Conservation (phyloP, 2,329 filamentous ascomycete species). For the Trichophyton rubrum region DNA sequence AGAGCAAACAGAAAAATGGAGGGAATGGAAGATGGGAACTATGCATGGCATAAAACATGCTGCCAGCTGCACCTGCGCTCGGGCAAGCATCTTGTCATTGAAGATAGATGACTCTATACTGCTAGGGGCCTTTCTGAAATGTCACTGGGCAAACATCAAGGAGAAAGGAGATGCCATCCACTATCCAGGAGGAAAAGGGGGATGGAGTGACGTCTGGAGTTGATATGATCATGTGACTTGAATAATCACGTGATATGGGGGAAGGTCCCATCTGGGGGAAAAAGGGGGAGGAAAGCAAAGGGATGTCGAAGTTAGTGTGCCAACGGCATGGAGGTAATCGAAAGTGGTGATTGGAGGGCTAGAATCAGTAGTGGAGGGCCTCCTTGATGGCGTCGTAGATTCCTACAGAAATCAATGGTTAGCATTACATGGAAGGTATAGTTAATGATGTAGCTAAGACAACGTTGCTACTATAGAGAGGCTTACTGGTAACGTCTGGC, state of each 20-base stretch:
- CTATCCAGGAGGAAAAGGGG: not conserved
- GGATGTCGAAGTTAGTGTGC: not conserved
- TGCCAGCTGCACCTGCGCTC: slow-evolving; percentile 1
- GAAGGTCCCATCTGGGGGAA: not conserved
- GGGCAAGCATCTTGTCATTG: slow-evolving; percentile 7
- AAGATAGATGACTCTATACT: slow-evolving; percentile 6
- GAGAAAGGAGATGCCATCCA: not conserved
- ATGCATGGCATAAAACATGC: not conserved
- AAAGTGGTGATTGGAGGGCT: not conserved
- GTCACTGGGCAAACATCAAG: not conserved
- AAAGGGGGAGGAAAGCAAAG: not conserved
- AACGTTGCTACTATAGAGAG: no score
- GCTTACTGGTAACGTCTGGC: slow-evolving; percentile 78
- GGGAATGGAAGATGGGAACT: not conserved
- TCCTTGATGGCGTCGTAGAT: slow-evolving; percentile 60
- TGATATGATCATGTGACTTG: not conserved
- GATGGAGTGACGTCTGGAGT: not conserved
- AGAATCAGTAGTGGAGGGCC: slow-evolving; percentile 48
- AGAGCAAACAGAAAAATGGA: not conserved
- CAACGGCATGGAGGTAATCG: no score
- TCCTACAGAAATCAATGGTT: slow-evolving; percentile 34
- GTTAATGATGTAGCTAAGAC: no score
- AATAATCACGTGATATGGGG: not conserved
- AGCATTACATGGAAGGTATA: not conserved
- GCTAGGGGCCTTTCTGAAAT: not conserved